phyloP scores from a whole-genome alignment of 2,329 filamentous ascomycete species.

The Cercospora zeina region DNA sequence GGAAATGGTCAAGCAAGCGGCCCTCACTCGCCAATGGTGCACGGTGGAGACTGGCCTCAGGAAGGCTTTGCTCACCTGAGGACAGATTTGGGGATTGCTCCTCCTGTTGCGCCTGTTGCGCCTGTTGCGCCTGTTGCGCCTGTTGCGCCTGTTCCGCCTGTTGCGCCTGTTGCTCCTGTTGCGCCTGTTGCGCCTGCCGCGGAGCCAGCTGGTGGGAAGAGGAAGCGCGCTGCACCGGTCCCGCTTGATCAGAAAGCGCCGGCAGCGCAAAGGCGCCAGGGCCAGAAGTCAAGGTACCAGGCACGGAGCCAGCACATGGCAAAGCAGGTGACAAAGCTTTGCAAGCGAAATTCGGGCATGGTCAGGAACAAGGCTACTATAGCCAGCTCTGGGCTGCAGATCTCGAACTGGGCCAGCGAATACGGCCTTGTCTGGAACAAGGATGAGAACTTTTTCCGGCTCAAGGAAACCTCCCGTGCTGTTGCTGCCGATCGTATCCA shows the following conservation, averaged over 20 bases:
- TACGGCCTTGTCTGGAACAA: slow-evolving; percentile 1
- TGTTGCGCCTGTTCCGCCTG: not conserved
- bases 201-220: not conserved
- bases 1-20: too few relatives aligned
- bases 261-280: not conserved
- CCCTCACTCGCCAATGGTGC: not conserved
- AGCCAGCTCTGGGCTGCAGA: not conserved
- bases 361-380: not conserved
- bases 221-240: not conserved
- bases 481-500: not conserved
- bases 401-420: not conserved
- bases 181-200: not conserved
- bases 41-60: not conserved
- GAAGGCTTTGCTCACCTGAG: not conserved
- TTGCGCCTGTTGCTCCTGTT: not conserved
- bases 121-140: not conserved
- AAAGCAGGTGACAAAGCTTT: slow-evolving; percentile 9
- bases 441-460: not conserved
- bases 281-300: not conserved
- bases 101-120: not conserved
- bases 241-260: not conserved
- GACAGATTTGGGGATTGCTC: not conserved
- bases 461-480: not conserved
- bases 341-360: not conserved
- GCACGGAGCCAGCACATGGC: not conserved